phyloP scores from a whole-genome alignment of 2,329 filamentous ascomycete species.

The Leptographium lundbergii region DNA sequence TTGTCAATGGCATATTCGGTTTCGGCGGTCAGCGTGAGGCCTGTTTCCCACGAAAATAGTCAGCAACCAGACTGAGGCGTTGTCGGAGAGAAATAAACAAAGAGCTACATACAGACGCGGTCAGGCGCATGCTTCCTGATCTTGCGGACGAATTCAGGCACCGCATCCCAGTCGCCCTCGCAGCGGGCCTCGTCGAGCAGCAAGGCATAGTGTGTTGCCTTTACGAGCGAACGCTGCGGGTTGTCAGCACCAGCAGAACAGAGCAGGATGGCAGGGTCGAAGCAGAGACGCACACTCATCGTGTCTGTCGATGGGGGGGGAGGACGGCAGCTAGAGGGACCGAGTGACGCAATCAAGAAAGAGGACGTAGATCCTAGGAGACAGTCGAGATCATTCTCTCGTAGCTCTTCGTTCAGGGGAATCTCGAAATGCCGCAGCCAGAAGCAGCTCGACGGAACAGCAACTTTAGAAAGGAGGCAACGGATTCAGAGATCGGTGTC shows the following conservation, averaged over 20 bases:
- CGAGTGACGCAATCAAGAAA: not conserved
- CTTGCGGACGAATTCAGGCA: conserved; percentile 85
- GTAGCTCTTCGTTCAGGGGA: no score
- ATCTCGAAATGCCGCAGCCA: not conserved
- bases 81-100: not conserved
- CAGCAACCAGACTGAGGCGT: conserved; percentile 4
- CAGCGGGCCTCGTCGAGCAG: conserved; percentile 79
- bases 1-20: conserved; percentile 54
- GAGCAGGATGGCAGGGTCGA: not conserved
- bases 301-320: not conserved
- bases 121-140: conserved; percentile 86
- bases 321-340: not conserved
- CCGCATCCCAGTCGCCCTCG: conserved; percentile 72
- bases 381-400: not conserved
- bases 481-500: not conserved
- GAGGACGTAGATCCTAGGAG: not conserved
- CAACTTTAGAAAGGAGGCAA: not conserved
- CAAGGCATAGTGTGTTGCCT: conserved; percentile 70
- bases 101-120: conserved; percentile 55
- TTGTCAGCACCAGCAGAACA: not conserved
- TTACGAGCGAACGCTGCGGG: conserved; percentile 24
- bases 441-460: not conserved
- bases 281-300: not conserved
- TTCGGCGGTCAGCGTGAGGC: conserved; percentile 57
- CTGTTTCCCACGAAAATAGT: conserved; percentile 25